Percentiles rank a stretch among this genome's conserved stretches.
Evolutionary conservation across 2,329 filamentous ascomycete genomes (phyloP).

Genomic region (Pseudocercospora musae): DNA sequence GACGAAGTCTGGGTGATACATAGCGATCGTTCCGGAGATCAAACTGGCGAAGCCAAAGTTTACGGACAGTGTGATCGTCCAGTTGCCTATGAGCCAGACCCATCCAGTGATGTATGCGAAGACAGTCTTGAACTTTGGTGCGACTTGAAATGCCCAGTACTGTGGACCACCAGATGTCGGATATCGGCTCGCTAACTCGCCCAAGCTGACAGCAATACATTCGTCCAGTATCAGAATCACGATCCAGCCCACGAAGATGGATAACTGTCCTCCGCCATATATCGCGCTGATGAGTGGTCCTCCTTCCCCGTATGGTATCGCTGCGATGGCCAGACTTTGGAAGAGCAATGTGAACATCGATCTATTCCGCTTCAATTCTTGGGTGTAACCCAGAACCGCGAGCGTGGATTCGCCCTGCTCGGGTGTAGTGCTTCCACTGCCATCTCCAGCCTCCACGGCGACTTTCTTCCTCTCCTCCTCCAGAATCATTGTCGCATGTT

Average conservation of each 20-base stretch:
- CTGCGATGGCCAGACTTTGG: slow-evolving; percentile 55
- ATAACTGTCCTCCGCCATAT: slow-evolving; percentile 62
- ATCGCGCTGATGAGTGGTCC: slow-evolving; percentile 56
- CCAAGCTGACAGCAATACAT: slow-evolving; percentile 63
- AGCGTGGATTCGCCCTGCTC: slow-evolving; percentile 7
- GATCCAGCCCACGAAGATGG: slow-evolving; percentile 71
- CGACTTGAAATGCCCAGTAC: slow-evolving; percentile 71
- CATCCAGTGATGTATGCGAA: slow-evolving; percentile 70
- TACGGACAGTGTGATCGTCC: slow-evolving; percentile 73
- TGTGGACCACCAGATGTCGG: slow-evolving; percentile 75
- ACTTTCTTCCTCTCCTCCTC: slow-evolving; percentile 7
- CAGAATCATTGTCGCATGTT: background rate
- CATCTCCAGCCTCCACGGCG: background rate
- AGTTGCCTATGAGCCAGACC: slow-evolving; percentile 72
- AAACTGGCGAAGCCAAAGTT: slow-evolving; percentile 66
- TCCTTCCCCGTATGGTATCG: slow-evolving; percentile 50
- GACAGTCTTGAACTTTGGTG: slow-evolving; percentile 45
- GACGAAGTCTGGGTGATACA: slow-evolving; percentile 54
- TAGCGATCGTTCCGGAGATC: slow-evolving; percentile 46
- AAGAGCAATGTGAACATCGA: slow-evolving; percentile 60
- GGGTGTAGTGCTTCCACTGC: background rate
- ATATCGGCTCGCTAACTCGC: slow-evolving; percentile 71
- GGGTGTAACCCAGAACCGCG: slow-evolving; percentile 52
- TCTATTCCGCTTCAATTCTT: slow-evolving; percentile 57
- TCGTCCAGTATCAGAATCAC: slow-evolving; percentile 64